A percentile compares a stretch with the other conserved stretches of the same genome.
These are phyloP conservation scores for Striga hermonthica DNA, from an alignment of 305 asterid genomes.

Conservation along the genomic window DNA sequence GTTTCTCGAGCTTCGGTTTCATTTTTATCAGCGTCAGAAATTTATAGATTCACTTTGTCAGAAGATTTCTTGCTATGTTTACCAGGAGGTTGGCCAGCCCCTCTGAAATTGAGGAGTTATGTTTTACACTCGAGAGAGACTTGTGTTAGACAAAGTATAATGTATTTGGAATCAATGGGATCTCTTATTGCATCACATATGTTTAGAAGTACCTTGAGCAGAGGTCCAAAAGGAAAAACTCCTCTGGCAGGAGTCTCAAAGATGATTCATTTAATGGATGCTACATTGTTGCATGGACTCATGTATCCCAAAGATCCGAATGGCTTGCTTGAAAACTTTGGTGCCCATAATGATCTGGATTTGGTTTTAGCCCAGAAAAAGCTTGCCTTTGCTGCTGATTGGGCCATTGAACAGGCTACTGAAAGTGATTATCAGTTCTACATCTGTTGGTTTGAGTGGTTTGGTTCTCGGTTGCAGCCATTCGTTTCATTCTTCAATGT, in stretches of 20 bases:
- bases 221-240: slow-evolving; percentile 36
- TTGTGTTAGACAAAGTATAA: slow-evolving; percentile 62
- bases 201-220: slow-evolving; percentile 27
- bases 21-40: slow-evolving; percentile 44
- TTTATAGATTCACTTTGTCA: slow-evolving; percentile 40
- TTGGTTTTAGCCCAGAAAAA: slow-evolving; percentile 48
- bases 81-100: slow-evolving; percentile 96
- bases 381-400: slow-evolving; percentile 74
- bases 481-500: slow-evolving; percentile 45
- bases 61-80: slow-evolving; percentile 51
- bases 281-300: slow-evolving; percentile 37
- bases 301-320: slow-evolving; percentile 47
- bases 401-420: slow-evolving; percentile 87
- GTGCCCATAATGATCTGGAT: slow-evolving; percentile 36
- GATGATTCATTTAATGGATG: slow-evolving; percentile 52
- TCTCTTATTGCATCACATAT: slow-evolving; percentile 48
- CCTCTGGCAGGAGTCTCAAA: slow-evolving; percentile 34
- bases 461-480: slow-evolving; percentile 54
- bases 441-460: slow-evolving; percentile 72
- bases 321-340: slow-evolving; percentile 31
- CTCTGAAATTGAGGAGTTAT: slow-evolving; percentile 68
- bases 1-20: slow-evolving; percentile 50
- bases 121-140: slow-evolving; percentile 65
- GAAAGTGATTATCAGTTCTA: slow-evolving; percentile 68
- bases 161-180: slow-evolving; percentile 74